Percentiles rank a stretch among this genome's conserved stretches.
These are phyloP conservation scores for Rubroshorea leprosula DNA, from an alignment of 345 rosid genomes.

Conservation along the genomic window DNA sequence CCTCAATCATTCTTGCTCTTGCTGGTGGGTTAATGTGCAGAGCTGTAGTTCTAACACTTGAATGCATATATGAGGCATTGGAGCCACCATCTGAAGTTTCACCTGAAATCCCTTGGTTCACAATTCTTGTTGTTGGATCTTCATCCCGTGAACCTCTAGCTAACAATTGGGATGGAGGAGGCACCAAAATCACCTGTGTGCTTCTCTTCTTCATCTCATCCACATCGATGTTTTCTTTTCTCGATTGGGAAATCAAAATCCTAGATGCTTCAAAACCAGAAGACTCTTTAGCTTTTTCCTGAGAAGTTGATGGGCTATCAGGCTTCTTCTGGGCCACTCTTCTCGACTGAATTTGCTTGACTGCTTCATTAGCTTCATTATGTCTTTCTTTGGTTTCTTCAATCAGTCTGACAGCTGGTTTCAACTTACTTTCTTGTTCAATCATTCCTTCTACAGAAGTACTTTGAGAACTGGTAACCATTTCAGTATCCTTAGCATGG, in stretches of 20 bases:
- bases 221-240: constrained; percentile 28
- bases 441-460: constrained; percentile 35
- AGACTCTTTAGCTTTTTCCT: constrained; percentile 24
- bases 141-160: constrained; percentile 29
- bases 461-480: constrained; percentile 29
- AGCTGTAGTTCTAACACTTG: constrained; percentile 30
- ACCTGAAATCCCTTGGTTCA: constrained; percentile 31
- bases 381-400: constrained; percentile 23
- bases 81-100: constrained; percentile 44
- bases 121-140: constrained; percentile 23
- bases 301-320: constrained; percentile 26
- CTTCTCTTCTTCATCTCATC: constrained; percentile 33
- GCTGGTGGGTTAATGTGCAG: constrained; percentile 19
- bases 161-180: constrained; percentile 53
- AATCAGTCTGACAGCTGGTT: constrained; percentile 27
- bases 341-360: constrained; percentile 26
- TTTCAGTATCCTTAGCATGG: constrained; percentile 27
- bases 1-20: constrained; percentile 26
- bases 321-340: constrained; percentile 26
- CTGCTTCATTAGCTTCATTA: constrained; percentile 28
- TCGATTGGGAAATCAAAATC: constrained; percentile 28
- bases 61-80: constrained; percentile 21
- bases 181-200: constrained; percentile 40
- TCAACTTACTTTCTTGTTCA: constrained; percentile 35
- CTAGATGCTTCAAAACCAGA: constrained; percentile 39